phyloP scores from a whole-genome alignment of 441 rosid genomes.

The Jatropha multifida region DNA sequence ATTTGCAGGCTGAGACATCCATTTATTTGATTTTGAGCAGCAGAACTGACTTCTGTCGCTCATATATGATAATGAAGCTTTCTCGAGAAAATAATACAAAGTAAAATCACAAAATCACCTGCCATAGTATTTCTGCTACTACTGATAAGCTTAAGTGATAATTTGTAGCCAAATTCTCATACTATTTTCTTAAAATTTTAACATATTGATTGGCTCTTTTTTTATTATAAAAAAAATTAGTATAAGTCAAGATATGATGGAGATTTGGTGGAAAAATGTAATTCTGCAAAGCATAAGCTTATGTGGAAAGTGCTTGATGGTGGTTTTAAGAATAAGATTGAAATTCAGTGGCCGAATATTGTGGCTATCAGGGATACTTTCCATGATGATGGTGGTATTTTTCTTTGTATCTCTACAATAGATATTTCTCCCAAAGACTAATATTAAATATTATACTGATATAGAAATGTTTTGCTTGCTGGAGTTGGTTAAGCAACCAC shows the following conservation, averaged over 20 bases:
- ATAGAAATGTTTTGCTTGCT: constrained; percentile 22
- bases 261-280: constrained; percentile 62
- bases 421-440: no score
- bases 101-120: constrained; percentile 39
- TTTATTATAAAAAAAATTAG: constrained; percentile 29
- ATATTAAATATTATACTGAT: constrained; percentile 10
- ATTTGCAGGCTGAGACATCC: no score
- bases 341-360: constrained; percentile 71
- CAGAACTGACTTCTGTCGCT: no score
- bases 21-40: no score
- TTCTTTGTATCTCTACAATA: neutral
- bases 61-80: constrained; percentile 47
- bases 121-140: constrained; percentile 10
- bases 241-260: constrained; percentile 93
- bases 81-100: constrained; percentile 52
- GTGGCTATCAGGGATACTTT: constrained; percentile 51
- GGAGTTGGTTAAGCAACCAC: constrained; percentile 69
- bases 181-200: neutral
- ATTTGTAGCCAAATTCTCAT: neutral
- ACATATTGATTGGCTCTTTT: neutral
- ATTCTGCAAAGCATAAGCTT: constrained; percentile 64
- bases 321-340: constrained; percentile 61
- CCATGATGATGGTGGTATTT: constrained; percentile 28
- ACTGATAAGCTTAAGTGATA: constrained; percentile 63
- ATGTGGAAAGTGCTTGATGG: constrained; percentile 77